Evolutionary conservation across 192 early-diverging fungal genomes (phyloP), one percentile per base, ranked within the genome.

Genomic region (Coemansia sp.): DNA sequence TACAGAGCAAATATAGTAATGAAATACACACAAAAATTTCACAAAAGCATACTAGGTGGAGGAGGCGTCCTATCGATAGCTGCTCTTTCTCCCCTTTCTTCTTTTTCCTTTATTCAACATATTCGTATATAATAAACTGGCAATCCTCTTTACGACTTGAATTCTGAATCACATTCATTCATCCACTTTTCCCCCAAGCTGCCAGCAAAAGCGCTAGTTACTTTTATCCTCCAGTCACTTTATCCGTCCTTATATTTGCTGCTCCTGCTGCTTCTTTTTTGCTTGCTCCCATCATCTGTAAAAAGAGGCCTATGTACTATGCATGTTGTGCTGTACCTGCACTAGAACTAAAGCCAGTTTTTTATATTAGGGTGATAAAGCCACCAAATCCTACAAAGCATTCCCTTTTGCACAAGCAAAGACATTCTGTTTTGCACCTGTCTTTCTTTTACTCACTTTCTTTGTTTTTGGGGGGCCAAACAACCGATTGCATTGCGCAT

Each of bases 401-500:
- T n/a, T 39, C 8, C 37, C 36, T 22, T 37, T 18, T 56, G 47
- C 47, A 16, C 15, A 16, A 5, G 13, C 47, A 49, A 16, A 18
- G n/a, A 18, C 47, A 49, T 49, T 49, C n/a, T 26, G 26, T 6
- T 22, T 52, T 10, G 49, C 49, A 52, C 49, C 39, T 58, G 56
- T 37, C 13, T 58, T 37, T 39, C 26, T 56, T 56, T 5, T 22
- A 37, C 54, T 10, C 2, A 13, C 37, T 40, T 58, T 40, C 13
- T 58, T 40, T 16, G n/a, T 39, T 10, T 58, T 40, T 40, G 39
- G 39, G 16, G 16, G 32, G 16, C 15, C 56, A 37, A 40, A 58
- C 56, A 58, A 58, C 56, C 26, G 56, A 58, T 58, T 58, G 4
- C 56, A 58, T 58, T n/a, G 51, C n/a, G n/a, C 6, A 52, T 52